A percentile compares a stretch with the other conserved stretches of the same genome.
These are phyloP conservation scores for Euphorbia tirucalli DNA, from an alignment of 345 rosid species.

Conservation along the genomic window DNA sequence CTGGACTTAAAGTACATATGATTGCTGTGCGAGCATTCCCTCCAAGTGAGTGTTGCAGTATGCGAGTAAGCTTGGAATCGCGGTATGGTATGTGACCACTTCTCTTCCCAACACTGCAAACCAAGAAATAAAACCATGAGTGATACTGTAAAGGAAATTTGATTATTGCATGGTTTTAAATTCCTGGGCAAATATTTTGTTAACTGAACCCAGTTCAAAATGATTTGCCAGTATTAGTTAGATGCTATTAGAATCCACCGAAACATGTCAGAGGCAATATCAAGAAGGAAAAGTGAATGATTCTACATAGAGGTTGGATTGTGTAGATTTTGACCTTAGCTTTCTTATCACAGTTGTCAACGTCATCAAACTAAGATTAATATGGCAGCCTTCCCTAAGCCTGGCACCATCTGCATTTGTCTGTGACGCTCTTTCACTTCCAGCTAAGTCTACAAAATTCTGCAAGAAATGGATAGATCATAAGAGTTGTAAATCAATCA, in stretches of 20 bases:
- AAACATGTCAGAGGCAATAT: not conserved
- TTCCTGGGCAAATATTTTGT: not conserved
- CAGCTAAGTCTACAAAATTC: conserved; percentile 99
- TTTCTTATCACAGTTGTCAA: conserved; percentile 96
- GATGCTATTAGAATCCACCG: not conserved
- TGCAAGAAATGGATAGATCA: conserved; percentile 37
- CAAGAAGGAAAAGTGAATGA: not conserved
- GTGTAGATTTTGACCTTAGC: conserved; percentile 59
- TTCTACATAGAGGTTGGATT: not conserved
- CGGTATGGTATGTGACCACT: conserved; percentile 94
- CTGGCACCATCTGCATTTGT: conserved; percentile 94
- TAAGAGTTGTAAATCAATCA: conserved; percentile 5
- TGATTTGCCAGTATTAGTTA: not conserved
- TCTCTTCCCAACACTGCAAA: conserved; percentile 81
- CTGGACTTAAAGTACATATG: conserved; percentile 96
- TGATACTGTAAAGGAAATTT: conserved; percentile 6
- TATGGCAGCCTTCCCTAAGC: conserved; percentile 98
- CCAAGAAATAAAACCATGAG: not conserved
- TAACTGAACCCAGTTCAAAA: not conserved
- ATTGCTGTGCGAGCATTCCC: conserved; percentile 99
- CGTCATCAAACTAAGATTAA: conserved; percentile 98
- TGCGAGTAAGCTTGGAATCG: conserved; percentile 98
- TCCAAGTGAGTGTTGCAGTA: conserved; percentile 96
- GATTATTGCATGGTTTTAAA: not conserved
- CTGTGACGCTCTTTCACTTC: conserved; percentile 99